phyloP scores from a whole-genome alignment of 1,139 yeast species.

The Suhomyces ambrosiae region DNA sequence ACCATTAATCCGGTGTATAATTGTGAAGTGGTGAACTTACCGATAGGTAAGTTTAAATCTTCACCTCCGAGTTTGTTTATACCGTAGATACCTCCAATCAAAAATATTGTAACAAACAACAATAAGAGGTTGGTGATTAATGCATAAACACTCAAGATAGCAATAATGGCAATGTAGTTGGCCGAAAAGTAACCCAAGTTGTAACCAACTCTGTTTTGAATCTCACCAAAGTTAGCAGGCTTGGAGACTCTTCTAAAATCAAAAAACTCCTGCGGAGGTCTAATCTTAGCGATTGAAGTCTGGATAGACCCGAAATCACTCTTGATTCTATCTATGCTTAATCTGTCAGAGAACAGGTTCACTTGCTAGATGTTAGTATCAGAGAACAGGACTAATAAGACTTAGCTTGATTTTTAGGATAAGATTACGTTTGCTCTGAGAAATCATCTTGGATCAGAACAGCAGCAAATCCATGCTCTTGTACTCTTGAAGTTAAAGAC shows the following conservation, averaged over 20 bases:
- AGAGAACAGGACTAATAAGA: too few species aligned
- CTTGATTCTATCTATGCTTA: constrained; percentile 26
- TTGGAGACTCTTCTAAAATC: constrained; percentile 87
- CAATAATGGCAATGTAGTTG: constrained; percentile 77
- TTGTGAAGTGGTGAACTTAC: constrained; percentile 74
- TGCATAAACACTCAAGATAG: constrained; percentile 57
- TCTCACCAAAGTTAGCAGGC: constrained; percentile 86
- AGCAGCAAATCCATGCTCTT: too few species aligned
- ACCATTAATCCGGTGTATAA: constrained; percentile 84
- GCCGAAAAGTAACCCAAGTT: constrained; percentile 87
- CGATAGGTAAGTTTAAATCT: constrained; percentile 73
- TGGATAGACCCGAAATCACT: constrained; percentile 38
- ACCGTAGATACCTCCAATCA: constrained; percentile 72
- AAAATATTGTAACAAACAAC: constrained; percentile 74
- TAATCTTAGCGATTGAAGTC: constrained; percentile 67
- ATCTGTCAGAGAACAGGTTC: constrained; percentile 24
- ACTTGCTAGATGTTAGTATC: constrained; percentile 17
- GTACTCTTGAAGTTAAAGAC: too few species aligned
- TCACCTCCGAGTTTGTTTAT: constrained; percentile 79
- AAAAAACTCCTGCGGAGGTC: constrained; percentile 91
- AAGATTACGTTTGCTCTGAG: too few species aligned
- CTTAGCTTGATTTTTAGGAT: too few species aligned
- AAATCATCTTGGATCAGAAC: too few species aligned
- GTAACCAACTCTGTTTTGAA: constrained; percentile 84
- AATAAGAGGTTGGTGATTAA: constrained; percentile 81